Base-by-base conservation (phyloP, 2,329 filamentous ascomycete species). In the Scedosporium boydii region DNA sequence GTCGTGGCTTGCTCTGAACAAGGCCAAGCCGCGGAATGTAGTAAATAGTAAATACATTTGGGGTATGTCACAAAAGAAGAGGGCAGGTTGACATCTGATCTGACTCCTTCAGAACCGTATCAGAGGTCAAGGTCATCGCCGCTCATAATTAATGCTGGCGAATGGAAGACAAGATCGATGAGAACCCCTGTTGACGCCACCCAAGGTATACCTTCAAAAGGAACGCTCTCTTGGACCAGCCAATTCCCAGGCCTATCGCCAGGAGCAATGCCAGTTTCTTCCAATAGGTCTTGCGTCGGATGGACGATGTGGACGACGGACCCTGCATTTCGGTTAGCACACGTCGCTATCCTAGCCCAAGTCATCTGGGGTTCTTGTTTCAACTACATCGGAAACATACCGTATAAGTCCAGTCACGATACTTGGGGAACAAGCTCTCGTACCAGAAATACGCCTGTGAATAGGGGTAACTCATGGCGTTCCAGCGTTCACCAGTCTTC, bases 381-480 rank as follows among this genome's bases (percentile, higher is more conserved):
- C 10, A 38, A 9, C 34, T 12, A 14, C 44, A 48, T 18, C 9
- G 44, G 44, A 48, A 48, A 61, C 73, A 66, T 63, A 76, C 74
- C 21, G 66, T 69, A 53, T 70, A 75, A 12, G 64, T 59, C 67
- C 73, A 72, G 44, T 77, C 72, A 2, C 60, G 58, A 65, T 70
- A 74, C 3, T 60, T 63, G 0, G 74, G 74, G 29, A 76, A 77
- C 42, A 76, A 48, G 59, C 73, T 71, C 5, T 66, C 66, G 55
- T 72, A 76, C 75, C 74, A 77, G 53, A 68, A 74, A 26, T 72
- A 65, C 0, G 65, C 66, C 63, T 77, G 75, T 2, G 67, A 70
- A 63, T 70, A 73, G 1, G 75, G 75, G 63, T 75, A 77, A 1
- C 68, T 71, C 61, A 69, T 70, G 16, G 68, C 66, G 58, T 77